Percentiles rank a stretch among this genome's conserved stretches.
Conservation (phyloP, 805 yeast genomes). For the Tetrapisispora pingtungensis region DNA sequence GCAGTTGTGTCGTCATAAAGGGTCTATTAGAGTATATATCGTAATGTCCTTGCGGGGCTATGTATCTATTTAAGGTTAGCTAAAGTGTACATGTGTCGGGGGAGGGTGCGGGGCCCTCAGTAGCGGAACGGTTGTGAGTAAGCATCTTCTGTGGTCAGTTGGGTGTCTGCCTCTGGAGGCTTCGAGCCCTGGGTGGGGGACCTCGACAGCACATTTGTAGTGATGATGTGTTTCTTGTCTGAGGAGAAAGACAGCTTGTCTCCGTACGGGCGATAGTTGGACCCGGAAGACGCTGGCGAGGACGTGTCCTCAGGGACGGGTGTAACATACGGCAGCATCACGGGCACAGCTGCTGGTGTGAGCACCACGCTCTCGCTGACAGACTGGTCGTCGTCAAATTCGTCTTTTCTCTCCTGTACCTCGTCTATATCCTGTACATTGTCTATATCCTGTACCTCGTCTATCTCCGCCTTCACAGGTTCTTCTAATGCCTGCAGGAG, state of each 20-base stretch:
- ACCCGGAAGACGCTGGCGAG: neutral
- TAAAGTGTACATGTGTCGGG: too few relatives aligned
- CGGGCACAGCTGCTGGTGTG: neutral
- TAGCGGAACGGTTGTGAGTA: slow-evolving; percentile 25
- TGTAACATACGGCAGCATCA: too few relatives aligned
- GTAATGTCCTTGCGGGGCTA: neutral
- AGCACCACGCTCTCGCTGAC: neutral
- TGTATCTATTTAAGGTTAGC: too few relatives aligned
- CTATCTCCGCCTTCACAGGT: neutral
- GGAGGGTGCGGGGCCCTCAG: neutral
- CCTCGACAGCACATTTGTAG: slow-evolving; percentile 10
- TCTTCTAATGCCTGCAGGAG: too few relatives aligned
- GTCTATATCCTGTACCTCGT: too few relatives aligned
- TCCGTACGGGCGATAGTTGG: slow-evolving; percentile 1
- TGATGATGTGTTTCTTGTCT: neutral
- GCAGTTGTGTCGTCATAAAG: neutral
- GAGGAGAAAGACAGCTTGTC: slow-evolving; percentile 1
- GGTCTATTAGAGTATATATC: neutral
- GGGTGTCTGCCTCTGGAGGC: slow-evolving; percentile 2
- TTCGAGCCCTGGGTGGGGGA: slow-evolving; percentile 19
- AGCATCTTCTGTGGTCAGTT: slow-evolving; percentile 22
- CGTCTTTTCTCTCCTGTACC: neutral
- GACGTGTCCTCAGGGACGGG: too few relatives aligned
- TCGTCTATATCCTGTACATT: neutral
- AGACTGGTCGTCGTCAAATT: slow-evolving; percentile 5